These are phyloP conservation scores for Curvularia lunata DNA, from an alignment of 2,329 filamentous ascomycete species.

Conservation along the genomic window DNA sequence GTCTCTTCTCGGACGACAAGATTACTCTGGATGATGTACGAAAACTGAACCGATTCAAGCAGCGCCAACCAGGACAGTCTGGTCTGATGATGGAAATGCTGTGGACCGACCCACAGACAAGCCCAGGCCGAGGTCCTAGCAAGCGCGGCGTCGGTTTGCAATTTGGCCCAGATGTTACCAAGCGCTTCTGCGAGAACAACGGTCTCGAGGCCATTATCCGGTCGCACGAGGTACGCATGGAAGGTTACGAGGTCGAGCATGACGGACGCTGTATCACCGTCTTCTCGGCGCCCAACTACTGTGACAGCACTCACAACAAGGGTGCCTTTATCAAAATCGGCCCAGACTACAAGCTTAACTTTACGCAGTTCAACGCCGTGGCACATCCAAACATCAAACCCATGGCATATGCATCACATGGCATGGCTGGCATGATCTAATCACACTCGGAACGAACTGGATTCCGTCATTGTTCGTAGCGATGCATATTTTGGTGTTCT, in stretches of 20 bases:
- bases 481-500: conserved; percentile 48
- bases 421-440: conserved; percentile 77
- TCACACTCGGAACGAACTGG: conserved; percentile 8
- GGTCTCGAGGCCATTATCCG: conserved; percentile 93
- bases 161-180: conserved; percentile 95
- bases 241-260: conserved; percentile 98
- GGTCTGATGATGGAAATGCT: conserved; percentile 99
- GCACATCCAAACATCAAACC: conserved; percentile 94
- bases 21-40: conserved; percentile 91
- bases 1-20: conserved; percentile 94
- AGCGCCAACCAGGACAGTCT: conserved; percentile 89
- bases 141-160: conserved; percentile 97
- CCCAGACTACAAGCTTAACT: conserved; percentile 87
- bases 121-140: conserved; percentile 86
- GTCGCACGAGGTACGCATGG: conserved; percentile 98
- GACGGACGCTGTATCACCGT: conserved; percentile 97
- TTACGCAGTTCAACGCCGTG: conserved; percentile 93
- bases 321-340: conserved; percentile 98
- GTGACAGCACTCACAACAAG: conserved; percentile 97
- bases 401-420: conserved; percentile 88
- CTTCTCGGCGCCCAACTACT: conserved; percentile 97
- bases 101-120: conserved; percentile 94
- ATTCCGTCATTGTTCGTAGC: conserved; percentile 34
- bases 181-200: conserved; percentile 95
- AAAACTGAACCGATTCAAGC: conserved; percentile 87